phyloP scores from a whole-genome alignment of 2,329 filamentous ascomycete species.

The Trichophyton equinum region DNA sequence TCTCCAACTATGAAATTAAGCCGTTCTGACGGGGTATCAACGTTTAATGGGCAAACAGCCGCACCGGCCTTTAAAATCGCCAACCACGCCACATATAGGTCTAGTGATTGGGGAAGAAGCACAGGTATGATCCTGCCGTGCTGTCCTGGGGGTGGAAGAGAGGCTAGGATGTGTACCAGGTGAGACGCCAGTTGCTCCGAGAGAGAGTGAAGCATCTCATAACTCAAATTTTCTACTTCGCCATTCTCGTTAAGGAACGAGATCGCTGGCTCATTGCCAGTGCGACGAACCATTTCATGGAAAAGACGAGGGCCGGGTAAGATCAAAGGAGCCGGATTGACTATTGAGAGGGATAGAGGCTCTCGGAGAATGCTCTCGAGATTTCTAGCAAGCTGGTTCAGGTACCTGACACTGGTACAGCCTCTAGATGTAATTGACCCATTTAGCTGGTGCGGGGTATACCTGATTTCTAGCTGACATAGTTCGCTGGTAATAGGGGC shows the following conservation, averaged over 20 bases:
- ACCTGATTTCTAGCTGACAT: constrained; percentile 17
- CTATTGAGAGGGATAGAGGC: constrained; percentile 37
- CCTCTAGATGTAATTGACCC: constrained; percentile 19
- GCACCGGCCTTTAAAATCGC: constrained; percentile 69
- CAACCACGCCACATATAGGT: constrained; percentile 64
- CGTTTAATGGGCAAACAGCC: constrained; percentile 72
- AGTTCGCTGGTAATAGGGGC: neutral
- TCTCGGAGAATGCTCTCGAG: constrained; percentile 17
- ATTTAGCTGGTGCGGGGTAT: constrained; percentile 15
- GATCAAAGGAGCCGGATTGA: constrained; percentile 43
- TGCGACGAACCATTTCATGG: constrained; percentile 48
- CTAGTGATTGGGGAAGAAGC: constrained; percentile 61
- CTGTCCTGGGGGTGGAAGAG: constrained; percentile 6
- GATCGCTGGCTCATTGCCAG: constrained; percentile 40
- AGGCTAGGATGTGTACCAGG: constrained; percentile 28
- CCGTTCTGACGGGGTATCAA: constrained; percentile 64
- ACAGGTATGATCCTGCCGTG: constrained; percentile 51
- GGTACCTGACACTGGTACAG: constrained; percentile 16
- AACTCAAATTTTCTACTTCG: constrained; percentile 42
- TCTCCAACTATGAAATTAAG: constrained; percentile 71
- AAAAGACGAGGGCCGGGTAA: constrained; percentile 45
- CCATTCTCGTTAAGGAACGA: constrained; percentile 48
- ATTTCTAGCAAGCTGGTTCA: constrained; percentile 22
- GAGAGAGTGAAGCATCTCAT: constrained; percentile 47
- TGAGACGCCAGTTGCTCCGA: constrained; percentile 45